phyloP scores from a whole-genome alignment of 2,329 filamentous ascomycete genomes.

The Huntiella bhutanensis region DNA sequence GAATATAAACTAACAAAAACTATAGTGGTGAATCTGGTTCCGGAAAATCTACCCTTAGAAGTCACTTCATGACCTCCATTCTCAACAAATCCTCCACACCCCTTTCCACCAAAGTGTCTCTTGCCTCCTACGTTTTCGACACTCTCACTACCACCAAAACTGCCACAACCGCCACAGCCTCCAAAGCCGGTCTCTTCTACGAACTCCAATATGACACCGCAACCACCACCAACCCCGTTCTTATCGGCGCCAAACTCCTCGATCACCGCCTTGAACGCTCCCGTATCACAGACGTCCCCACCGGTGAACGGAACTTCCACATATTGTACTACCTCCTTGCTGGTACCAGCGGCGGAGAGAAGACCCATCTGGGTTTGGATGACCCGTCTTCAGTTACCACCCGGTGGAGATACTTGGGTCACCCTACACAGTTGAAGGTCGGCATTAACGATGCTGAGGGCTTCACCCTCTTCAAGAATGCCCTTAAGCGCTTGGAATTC shows the following conservation, averaged over 20 bases:
- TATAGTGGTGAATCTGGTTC: conserved; percentile 81
- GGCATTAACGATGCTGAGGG: conserved; percentile 92
- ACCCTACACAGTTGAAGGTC: conserved; percentile 90
- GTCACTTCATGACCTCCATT: conserved; percentile 69
- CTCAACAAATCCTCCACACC: conserved; percentile 84
- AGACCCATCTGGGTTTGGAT: conserved; percentile 56
- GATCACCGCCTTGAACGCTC: conserved; percentile 87
- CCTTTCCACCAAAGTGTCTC: conserved; percentile 77
- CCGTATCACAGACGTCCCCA: conserved; percentile 77
- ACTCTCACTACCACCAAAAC: conserved; percentile 94
- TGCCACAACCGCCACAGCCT: conserved; percentile 83
- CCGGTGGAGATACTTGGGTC: conserved; percentile 89
- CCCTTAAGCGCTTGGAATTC: conserved; percentile 83
- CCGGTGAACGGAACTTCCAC: conserved; percentile 92
- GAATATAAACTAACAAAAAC: neutral
- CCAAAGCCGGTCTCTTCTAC: conserved; percentile 86
- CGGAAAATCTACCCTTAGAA: conserved; percentile 86
- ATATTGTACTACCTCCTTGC: conserved; percentile 87
- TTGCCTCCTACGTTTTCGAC: conserved; percentile 90
- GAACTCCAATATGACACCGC: conserved; percentile 93
- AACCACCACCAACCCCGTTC: conserved; percentile 61
- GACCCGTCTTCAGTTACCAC: conserved; percentile 38
- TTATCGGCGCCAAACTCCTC: conserved; percentile 86
- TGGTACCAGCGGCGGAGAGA: conserved; percentile 80
- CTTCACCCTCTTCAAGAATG: conserved; percentile 95